phyloP scores from a whole-genome alignment of 805 yeast genomes.

The Ogataea kodamae region DNA sequence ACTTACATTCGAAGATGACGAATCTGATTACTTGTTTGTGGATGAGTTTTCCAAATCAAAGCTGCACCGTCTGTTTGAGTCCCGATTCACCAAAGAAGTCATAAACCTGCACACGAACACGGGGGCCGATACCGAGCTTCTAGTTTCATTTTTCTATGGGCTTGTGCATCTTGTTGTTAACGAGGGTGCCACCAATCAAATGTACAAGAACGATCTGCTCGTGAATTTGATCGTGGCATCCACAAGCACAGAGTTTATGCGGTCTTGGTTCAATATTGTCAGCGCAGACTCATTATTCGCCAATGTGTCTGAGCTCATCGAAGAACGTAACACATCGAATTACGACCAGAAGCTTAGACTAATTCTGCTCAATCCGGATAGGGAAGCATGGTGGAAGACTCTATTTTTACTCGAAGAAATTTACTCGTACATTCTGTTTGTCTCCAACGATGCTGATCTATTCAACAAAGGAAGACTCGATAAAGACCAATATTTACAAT shows the following conservation, averaged over 20 bases:
- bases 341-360: slow-evolving; percentile 17
- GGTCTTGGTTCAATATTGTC: slow-evolving; percentile 20
- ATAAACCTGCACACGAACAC: slow-evolving; percentile 8
- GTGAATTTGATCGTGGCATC: slow-evolving; percentile 27
- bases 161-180: slow-evolving; percentile 21
- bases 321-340: slow-evolving; percentile 14
- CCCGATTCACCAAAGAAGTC: slow-evolving; percentile 14
- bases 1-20: slow-evolving; percentile 17
- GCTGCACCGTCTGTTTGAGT: slow-evolving; percentile 15
- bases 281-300: slow-evolving; percentile 20
- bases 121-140: slow-evolving; percentile 12
- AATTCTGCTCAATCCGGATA: slow-evolving; percentile 14
- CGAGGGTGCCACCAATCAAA: slow-evolving; percentile 12
- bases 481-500: slow-evolving; percentile 35
- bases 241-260: slow-evolving; percentile 19
- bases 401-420: slow-evolving; percentile 55
- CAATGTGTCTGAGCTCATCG: slow-evolving; percentile 17
- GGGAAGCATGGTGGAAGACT: slow-evolving; percentile 32
- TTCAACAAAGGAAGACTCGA: slow-evolving; percentile 41
- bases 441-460: slow-evolving; percentile 64
- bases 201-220: slow-evolving; percentile 20
- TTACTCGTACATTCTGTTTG: slow-evolving; percentile 61
- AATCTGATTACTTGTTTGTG: not conserved
- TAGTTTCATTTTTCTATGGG: slow-evolving; percentile 19
- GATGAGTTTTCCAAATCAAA: not conserved